Conservation (phyloP, 257 asterid species). For the Datura wrightii region DNA sequence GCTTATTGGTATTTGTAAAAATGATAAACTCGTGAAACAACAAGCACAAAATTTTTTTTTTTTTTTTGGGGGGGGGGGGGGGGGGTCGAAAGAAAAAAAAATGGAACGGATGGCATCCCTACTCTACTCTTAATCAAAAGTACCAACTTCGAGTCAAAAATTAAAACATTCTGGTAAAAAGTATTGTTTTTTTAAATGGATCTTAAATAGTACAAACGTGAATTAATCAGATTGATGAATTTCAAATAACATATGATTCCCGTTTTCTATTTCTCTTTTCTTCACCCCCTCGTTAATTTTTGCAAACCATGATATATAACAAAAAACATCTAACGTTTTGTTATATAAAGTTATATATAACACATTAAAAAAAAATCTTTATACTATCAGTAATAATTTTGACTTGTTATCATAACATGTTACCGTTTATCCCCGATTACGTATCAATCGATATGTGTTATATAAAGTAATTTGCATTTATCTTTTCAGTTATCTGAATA, state of each 20-base stretch:
- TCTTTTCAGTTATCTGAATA: not conserved
- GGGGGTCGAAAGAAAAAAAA: not conserved
- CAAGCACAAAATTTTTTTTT: not conserved
- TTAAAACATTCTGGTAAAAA: not conserved
- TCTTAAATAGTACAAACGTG: not conserved
- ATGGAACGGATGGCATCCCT: not conserved
- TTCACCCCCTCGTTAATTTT: not conserved
- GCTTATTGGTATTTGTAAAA: not conserved
- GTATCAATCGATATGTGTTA: not conserved
- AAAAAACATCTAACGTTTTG: not conserved
- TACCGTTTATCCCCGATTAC: not conserved
- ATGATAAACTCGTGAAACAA: not conserved
- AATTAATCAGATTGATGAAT: not conserved
- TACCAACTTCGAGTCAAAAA: not conserved
- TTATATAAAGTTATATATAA: not conserved
- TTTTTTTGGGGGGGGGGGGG: too few species aligned
- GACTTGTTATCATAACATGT: not conserved
- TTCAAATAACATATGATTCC: not conserved
- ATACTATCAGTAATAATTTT: not conserved
- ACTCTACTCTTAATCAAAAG: not conserved
- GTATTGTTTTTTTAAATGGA: not conserved
- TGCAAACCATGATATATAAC: not conserved
- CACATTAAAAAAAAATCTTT: not conserved
- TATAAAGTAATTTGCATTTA: not conserved
- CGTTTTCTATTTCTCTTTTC: not conserved